Conservation (phyloP, 192 early-diverging fungal species). For the Umbelopsis ramanniana region DNA sequence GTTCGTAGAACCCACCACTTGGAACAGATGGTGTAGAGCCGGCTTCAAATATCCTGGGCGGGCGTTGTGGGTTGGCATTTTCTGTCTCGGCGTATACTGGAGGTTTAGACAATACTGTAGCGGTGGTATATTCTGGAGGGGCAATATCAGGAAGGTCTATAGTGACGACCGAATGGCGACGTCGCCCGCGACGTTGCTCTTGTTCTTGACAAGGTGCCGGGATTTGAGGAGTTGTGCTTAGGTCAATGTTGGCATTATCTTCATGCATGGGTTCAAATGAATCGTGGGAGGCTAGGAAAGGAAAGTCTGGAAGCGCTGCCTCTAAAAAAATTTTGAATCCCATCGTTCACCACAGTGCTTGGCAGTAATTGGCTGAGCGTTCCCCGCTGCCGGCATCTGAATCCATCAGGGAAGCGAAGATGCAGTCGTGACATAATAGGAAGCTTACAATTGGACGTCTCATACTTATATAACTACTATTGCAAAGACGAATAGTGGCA, state of each 20-base stretch:
- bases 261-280: neutral
- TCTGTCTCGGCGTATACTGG: neutral
- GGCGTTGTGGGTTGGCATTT: neutral
- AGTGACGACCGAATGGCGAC: conserved; percentile 7
- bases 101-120: conserved; percentile 12
- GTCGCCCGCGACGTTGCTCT: conserved; percentile 16
- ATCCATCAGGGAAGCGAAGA: no score
- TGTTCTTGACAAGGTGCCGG: neutral
- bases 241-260: conserved; percentile 8
- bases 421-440: no score
- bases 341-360: neutral
- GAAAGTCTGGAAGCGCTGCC: neutral
- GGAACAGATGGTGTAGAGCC: neutral
- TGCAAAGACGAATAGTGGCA: no score
- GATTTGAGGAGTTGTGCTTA: conserved; percentile 1
- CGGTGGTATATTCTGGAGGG: conserved; percentile 1
- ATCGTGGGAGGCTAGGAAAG: conserved; percentile 3
- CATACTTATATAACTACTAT: no score
- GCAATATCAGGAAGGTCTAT: conserved; percentile 8
- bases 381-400: neutral
- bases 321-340: conserved; percentile 1
- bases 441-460: no score
- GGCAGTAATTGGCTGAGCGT: neutral
- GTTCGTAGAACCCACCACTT: conserved; percentile 8
- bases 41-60: conserved; percentile 10